A percentile compares a stretch with the other conserved stretches of the same genome.
Evolutionary conservation across 2,329 filamentous ascomycete genomes (phyloP).

Genomic region (Alternaria consortialis): DNA sequence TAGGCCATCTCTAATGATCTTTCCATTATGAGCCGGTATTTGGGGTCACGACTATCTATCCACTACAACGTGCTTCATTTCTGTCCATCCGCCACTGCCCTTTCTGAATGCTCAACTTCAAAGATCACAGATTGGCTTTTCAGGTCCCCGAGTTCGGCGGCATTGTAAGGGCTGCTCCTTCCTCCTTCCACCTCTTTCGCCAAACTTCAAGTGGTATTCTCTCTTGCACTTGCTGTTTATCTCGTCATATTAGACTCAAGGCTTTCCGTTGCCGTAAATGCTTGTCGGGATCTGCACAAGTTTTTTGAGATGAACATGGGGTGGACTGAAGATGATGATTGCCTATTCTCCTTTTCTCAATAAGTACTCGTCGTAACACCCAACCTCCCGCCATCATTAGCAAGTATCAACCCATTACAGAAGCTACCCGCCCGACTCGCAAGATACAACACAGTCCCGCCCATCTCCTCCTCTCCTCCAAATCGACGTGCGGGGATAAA

Average conservation of each 20-base stretch:
- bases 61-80: no score
- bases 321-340: no score
- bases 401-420: conserved; percentile 30
- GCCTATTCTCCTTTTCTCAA: neutral
- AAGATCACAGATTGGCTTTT: no score
- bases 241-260: no score
- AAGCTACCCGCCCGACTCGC: conserved; percentile 53
- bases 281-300: neutral
- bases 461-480: conserved; percentile 54
- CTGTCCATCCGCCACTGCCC: no score
- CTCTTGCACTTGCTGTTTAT: no score
- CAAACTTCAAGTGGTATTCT: no score
- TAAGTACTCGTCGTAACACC: conserved; percentile 21
- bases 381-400: conserved; percentile 24
- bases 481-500: conserved; percentile 41
- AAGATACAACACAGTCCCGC: conserved; percentile 55
- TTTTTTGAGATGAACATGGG: no score
- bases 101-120: no score
- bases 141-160: no score
- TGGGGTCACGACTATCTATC: neutral
- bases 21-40: neutral
- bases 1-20: neutral
- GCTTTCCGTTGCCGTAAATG: conserved; percentile 11
- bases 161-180: no score
- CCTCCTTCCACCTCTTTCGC: no score